Evolutionary conservation across 2,329 filamentous ascomycete species (phyloP).

Genomic region (Fusarium sarcochroum): DNA sequence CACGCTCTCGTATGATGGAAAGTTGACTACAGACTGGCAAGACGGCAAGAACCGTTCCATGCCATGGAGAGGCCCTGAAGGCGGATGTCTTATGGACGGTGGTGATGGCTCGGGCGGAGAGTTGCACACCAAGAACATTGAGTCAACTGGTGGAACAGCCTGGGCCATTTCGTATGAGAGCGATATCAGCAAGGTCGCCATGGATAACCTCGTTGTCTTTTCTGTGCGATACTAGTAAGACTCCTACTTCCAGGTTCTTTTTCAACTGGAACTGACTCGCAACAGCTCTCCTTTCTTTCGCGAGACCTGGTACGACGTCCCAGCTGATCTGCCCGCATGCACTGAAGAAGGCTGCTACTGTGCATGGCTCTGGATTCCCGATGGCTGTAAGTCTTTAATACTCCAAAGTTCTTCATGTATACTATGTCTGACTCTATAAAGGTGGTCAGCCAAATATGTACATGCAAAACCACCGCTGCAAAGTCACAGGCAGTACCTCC

Average conservation of each 20-base stretch:
- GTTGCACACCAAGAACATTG: conserved; percentile 62
- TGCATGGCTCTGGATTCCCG: conserved; percentile 52
- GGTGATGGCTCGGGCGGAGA: conserved; percentile 59
- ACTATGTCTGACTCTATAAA: conserved; percentile 5
- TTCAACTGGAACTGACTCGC: neutral
- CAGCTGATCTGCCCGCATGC: conserved; percentile 47
- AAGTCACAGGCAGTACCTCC: conserved; percentile 60
- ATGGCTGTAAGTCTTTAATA: conserved; percentile 42
- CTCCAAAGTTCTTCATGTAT: fast-evolving
- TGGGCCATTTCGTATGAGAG: conserved; percentile 66
- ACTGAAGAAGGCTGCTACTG: conserved; percentile 51
- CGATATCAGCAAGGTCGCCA: conserved; percentile 61
- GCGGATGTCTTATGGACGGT: conserved; percentile 46
- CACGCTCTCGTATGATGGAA: conserved; percentile 60
- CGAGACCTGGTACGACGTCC: conserved; percentile 50
- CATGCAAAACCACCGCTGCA: conserved; percentile 66
- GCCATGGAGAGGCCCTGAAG: conserved; percentile 59
- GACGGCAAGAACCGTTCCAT: conserved; percentile 62
- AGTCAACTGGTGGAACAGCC: conserved; percentile 61
- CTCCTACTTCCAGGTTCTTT: neutral
- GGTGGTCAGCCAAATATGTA: conserved; percentile 53
- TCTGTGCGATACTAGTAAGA: conserved; percentile 60
- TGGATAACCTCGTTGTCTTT: conserved; percentile 67
- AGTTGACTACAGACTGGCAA: conserved; percentile 59
- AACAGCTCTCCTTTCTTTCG: conserved; percentile 50